These are phyloP conservation scores for Exsudoporus frostii DNA, from an alignment of 768 basidiomycete species.

Conservation along the genomic window DNA sequence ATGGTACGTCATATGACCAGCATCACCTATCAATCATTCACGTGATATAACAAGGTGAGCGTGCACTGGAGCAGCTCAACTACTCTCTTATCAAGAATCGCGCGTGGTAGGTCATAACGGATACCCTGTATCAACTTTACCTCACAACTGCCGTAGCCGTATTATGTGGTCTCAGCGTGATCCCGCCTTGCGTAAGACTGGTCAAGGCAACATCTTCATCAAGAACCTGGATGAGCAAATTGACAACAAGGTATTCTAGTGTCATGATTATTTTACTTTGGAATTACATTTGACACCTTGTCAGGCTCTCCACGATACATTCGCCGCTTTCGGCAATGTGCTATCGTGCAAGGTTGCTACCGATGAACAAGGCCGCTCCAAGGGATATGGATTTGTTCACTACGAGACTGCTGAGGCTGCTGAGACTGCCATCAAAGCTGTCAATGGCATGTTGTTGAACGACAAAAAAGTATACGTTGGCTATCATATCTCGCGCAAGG, in stretches of 20 bases:
- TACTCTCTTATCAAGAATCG: conserved; percentile 98
- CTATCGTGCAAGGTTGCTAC: conserved; percentile 99
- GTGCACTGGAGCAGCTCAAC: conserved; percentile 97
- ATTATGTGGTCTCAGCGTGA: conserved; percentile 99
- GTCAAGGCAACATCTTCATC: conserved; percentile 99
- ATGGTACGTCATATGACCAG: conserved; percentile 56
- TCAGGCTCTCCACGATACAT: conserved; percentile 98
- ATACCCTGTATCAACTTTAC: background rate
- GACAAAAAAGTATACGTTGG: conserved; percentile 99
- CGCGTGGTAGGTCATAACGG: conserved; percentile 65
- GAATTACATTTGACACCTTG: background rate
- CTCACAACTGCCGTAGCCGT: conserved; percentile 51
- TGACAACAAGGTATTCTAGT: conserved; percentile 80
- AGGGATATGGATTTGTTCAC: conserved; percentile 98
- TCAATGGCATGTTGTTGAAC: conserved; percentile 98
- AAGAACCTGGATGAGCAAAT: conserved; percentile 97
- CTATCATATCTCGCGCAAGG: conserved; percentile 95
- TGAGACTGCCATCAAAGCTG: conserved; percentile 93
- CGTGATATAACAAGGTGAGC: conserved; percentile 63
- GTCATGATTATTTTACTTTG: background rate
- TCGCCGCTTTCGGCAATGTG: conserved; percentile 98
- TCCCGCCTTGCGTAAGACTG: conserved; percentile 98
- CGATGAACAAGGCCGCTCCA: conserved; percentile 92
- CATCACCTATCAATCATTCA: background rate
- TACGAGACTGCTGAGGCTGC: conserved; percentile 98